Evolutionary conservation across 257 asterid genomes (phyloP), one percentile per base, ranked within the genome.

Genomic region (Phtheirospermum japonicum): DNA sequence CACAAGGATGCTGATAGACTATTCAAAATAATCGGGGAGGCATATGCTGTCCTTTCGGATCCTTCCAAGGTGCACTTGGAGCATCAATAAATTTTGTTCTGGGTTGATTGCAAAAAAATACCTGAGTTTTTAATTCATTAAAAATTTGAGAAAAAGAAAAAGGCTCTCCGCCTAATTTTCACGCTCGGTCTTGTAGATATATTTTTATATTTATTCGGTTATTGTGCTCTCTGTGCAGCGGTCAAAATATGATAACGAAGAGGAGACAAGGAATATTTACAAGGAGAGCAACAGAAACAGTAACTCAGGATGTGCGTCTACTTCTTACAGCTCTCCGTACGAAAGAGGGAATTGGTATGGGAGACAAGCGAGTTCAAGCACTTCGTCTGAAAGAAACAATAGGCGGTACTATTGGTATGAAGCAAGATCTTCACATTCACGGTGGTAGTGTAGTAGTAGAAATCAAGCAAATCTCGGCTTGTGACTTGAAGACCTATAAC

Each of bases 11-110:
- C 99, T 50, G 99, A 93, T 67, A 79, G 84, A 77, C 74, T 93
- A 54, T 93, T 93, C 83, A 93, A 93, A 77, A 70, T 87, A 68
- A 89, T 93, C 18, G 97, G 97, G 54, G 99, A 89, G 79, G 97
- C 99, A 8, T 93, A 93, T 73, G 83, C 94, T 28, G 83, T 87
- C 20, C 96, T 93, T 59, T 93, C 97, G 16, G 94, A 89, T 78
- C 77, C 91, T 9, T 73, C 81, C 75, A 85, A 93, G 96, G 99
- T n/a, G n/a, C n/a, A n/a, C n/a, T n/a, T n/a, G n/a, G n/a, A n/a
- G n/a, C n/a, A n/a, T n/a, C n/a, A n/a, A n/a, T n/a, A n/a, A n/a
- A n/a, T n/a, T n/a, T n/a, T n/a, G n/a, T n/a, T n/a, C n/a, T n/a
- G n/a, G n/a, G n/a, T n/a, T n/a, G n/a, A n/a, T n/a, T n/a, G n/a